Evolutionary conservation across 2,329 filamentous ascomycete species (phyloP), one percentile per base, ranked within the genome.

Genomic region (Aspergillus floridensis): DNA sequence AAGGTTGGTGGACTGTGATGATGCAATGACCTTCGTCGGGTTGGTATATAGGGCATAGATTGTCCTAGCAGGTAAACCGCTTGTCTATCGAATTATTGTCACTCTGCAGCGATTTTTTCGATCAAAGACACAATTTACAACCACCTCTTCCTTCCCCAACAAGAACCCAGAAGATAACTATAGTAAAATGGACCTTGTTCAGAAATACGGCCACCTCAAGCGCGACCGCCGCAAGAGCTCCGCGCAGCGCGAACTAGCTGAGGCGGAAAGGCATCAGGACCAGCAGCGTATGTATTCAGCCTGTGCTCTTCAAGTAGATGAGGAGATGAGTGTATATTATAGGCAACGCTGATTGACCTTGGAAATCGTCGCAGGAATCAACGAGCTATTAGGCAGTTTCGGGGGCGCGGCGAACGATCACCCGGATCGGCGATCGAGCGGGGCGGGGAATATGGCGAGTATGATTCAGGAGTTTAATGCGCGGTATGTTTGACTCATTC

Each of bases 371-470:
- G n/a, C 35, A 85, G 86, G 73, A 82, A 8, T 89, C 65, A 88
- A 88, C 63, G 72, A 87, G 1, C 84, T 85, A 2, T 81, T 87
- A 66, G 60, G 60, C 3, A 62, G 52, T 16, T 62, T 64, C 26
- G 62, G 62, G 2, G 60, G 57, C 6, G 29, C 62, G 7, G 54
- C 61, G 11, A 58, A 64, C 47, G 62, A 64, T 32, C 62, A 64
- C 31, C 62, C 62, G 12, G 62, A 64, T 47, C 53, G 62, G 52
- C 54, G 55, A 51, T 58, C 59, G 10, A 64, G 60, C 22, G 62
- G 62, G 16, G 62, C 62, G 26, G 60, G 60, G 12, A 64, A 64
- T 11, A 62, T 64, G 62, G 55, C 57, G 14, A 77, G 81, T 31
- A 82, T 74, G 2, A 59, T 84, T n/a, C 81, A 80, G 2, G 70